phyloP scores from a whole-genome alignment of 768 basidiomycete genomes.

The Mycena floridula region DNA sequence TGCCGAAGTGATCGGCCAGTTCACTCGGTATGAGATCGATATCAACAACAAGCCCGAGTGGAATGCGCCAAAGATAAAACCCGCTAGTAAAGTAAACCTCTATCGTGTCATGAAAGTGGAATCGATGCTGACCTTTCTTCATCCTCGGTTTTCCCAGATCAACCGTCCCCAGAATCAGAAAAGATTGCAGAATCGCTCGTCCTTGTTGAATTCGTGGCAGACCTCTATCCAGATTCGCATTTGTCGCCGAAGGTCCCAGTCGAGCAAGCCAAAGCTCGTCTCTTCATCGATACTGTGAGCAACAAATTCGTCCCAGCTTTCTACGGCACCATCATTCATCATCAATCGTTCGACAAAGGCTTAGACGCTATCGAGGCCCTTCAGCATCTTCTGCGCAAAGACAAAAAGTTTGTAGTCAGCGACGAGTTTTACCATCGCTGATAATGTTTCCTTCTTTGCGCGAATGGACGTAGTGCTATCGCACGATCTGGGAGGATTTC shows the following conservation, averaged over 20 bases:
- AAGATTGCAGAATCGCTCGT: conserved; percentile 64
- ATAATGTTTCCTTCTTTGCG: conserved; percentile 58
- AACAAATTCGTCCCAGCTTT: conserved; percentile 38
- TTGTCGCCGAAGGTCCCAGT: conserved; percentile 54
- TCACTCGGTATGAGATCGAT: conserved; percentile 51
- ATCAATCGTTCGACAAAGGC: conserved; percentile 34
- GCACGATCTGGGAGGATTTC: conserved; percentile 48
- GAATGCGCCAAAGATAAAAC: conserved; percentile 62
- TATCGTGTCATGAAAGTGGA: no score
- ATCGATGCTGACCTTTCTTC: no score
- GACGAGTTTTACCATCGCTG: conserved; percentile 54
- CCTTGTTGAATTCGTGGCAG: conserved; percentile 62
- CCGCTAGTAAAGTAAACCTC: conserved; percentile 52
- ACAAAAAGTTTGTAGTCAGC: conserved; percentile 37
- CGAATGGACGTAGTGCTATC: conserved; percentile 36
- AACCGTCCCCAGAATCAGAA: conserved; percentile 51
- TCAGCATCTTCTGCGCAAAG: conserved; percentile 42
- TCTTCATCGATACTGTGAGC: conserved; percentile 53
- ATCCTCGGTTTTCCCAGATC: conserved; percentile 42
- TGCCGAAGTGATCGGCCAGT: conserved; percentile 45
- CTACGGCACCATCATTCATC: conserved; percentile 27
- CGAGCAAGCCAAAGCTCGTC: conserved; percentile 49
- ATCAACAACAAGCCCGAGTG: conserved; percentile 62
- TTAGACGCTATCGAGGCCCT: conserved; percentile 37
- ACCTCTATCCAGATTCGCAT: conserved; percentile 41